Evolutionary conservation across 352 stramenopile species (phyloP).

Genomic region (Phytopythium delawarense): DNA sequence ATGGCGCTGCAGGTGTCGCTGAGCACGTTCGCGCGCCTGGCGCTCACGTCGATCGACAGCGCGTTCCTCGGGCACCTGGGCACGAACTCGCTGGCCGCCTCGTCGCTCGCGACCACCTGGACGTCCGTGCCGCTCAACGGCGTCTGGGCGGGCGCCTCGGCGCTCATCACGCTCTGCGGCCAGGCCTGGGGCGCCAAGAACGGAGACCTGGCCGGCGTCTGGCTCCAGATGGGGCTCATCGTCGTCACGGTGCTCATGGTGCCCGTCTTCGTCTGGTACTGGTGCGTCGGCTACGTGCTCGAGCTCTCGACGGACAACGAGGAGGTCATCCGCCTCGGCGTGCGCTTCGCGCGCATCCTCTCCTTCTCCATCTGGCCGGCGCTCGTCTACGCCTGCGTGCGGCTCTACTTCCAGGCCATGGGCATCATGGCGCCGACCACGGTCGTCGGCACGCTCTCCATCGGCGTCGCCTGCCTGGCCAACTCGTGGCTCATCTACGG

Average conservation of each 20-base stretch:
- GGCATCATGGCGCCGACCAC: slow-evolving; percentile 53
- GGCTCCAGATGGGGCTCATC: slow-evolving; percentile 64
- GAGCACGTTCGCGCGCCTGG: slow-evolving; percentile 63
- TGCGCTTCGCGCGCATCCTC: slow-evolving; percentile 50
- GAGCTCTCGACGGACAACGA: slow-evolving; percentile 34
- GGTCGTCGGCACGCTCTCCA: slow-evolving; percentile 39
- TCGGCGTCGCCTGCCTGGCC: slow-evolving; percentile 30
- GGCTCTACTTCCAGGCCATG: slow-evolving; percentile 66
- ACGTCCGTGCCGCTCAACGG: slow-evolving; percentile 56
- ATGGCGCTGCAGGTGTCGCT: slow-evolving; percentile 74
- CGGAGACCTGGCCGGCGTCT: slow-evolving; percentile 49
- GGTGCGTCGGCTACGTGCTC: slow-evolving; percentile 31
- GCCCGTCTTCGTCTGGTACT: slow-evolving; percentile 41
- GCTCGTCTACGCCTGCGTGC: slow-evolving; percentile 51
- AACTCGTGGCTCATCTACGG: slow-evolving; percentile 47
- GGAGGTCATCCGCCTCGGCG: slow-evolving; percentile 40
- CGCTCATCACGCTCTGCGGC: slow-evolving; percentile 69
- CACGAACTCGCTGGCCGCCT: slow-evolving; percentile 55
- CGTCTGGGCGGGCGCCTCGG: slow-evolving; percentile 63
- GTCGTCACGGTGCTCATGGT: slow-evolving; percentile 24
- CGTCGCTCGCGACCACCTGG: slow-evolving; percentile 67
- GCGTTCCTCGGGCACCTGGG: slow-evolving; percentile 71
- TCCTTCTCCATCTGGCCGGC: slow-evolving; percentile 50
- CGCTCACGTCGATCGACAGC: slow-evolving; percentile 70
- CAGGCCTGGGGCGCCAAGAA: slow-evolving; percentile 68